These are phyloP conservation scores for Penicillium concentricum DNA, from an alignment of 2,329 filamentous ascomycete species.

Conservation along the genomic window DNA sequence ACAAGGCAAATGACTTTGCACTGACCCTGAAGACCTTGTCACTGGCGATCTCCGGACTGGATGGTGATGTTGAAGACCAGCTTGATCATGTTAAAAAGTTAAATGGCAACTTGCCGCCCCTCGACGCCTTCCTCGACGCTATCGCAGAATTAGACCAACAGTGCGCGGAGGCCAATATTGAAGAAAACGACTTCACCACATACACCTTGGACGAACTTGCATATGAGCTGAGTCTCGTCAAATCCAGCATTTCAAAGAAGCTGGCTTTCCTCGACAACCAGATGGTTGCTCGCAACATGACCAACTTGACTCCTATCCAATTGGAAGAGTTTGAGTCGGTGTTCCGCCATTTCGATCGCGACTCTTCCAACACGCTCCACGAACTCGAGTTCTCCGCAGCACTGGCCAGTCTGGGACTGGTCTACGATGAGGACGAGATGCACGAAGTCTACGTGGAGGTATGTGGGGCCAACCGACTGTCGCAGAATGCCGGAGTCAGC, in stretches of 20 bases:
- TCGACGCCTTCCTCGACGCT: slow-evolving; percentile 87
- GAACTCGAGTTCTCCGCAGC: slow-evolving; percentile 96
- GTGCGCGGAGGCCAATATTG: slow-evolving; percentile 94
- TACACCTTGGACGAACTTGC: slow-evolving; percentile 96
- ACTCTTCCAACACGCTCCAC: slow-evolving; percentile 82
- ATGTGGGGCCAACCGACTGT: slow-evolving; percentile 59
- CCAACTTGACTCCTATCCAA: slow-evolving; percentile 95
- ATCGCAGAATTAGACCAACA: slow-evolving; percentile 84
- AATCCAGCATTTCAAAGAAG: slow-evolving; percentile 92
- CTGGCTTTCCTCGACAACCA: slow-evolving; percentile 96
- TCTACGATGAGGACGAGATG: slow-evolving; percentile 98
- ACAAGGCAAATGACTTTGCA: slow-evolving; percentile 98
- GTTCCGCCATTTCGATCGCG: slow-evolving; percentile 95
- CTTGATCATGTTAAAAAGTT: slow-evolving; percentile 81
- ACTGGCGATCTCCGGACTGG: slow-evolving; percentile 90
- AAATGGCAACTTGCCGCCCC: slow-evolving; percentile 77
- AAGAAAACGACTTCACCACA: slow-evolving; percentile 99
- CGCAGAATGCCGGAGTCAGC: slow-evolving; percentile 69
- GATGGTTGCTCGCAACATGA: slow-evolving; percentile 97
- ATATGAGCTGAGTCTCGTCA: slow-evolving; percentile 90
- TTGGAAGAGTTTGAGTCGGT: slow-evolving; percentile 98
- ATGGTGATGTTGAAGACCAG: slow-evolving; percentile 96
- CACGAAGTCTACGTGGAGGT: slow-evolving; percentile 89
- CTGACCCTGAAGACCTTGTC: slow-evolving; percentile 93
- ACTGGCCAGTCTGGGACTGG: slow-evolving; percentile 87